A percentile compares a stretch with the other conserved stretches of the same genome.
phyloP scores from a whole-genome alignment of 2,329 filamentous ascomycete species.

The Fonsecaea nubica region DNA sequence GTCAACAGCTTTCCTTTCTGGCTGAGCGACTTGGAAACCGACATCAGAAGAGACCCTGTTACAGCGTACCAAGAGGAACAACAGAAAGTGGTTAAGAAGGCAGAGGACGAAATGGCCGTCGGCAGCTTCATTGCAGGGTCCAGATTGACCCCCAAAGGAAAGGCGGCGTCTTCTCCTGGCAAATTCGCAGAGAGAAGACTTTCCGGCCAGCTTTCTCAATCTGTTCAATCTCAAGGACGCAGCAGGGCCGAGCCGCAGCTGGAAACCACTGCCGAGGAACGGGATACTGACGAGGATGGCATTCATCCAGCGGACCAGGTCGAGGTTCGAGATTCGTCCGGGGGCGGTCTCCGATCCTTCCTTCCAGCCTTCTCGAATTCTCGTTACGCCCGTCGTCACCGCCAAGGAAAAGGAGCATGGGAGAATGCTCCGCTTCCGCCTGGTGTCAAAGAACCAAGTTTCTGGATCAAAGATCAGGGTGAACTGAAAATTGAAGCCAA shows the following conservation, averaged over 20 bases:
- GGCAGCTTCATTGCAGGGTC: conserved; percentile 78
- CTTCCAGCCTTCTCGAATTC: conserved; percentile 84
- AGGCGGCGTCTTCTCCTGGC: conserved; percentile 29
- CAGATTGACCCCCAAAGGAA: conserved; percentile 37
- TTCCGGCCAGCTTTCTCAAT: conserved; percentile 39
- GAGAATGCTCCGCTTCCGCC: conserved; percentile 71
- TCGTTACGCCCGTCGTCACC: conserved; percentile 69
- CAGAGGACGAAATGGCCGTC: conserved; percentile 86
- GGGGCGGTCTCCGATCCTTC: conserved; percentile 69
- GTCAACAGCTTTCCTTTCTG: conserved; percentile 97
- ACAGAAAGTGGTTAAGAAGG: conserved; percentile 77
- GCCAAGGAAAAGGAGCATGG: conserved; percentile 41
- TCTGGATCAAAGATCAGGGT: conserved; percentile 94
- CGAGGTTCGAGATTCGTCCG: conserved; percentile 50
- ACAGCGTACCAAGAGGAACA: conserved; percentile 91
- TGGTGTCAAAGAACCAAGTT: conserved; percentile 82
- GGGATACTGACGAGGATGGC: conserved; percentile 59
- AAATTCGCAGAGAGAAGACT: conserved; percentile 34
- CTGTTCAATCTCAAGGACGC: conserved; percentile 35
- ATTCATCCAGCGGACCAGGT: conserved; percentile 42
- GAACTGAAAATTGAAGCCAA: conserved; percentile 94
- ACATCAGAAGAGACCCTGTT: conserved; percentile 92
- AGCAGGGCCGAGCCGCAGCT: conserved; percentile 26
- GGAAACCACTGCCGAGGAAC: conserved; percentile 48
- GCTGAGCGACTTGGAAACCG: conserved; percentile 87